Percentiles rank a stretch among this genome's conserved stretches.
Conservation (phyloP, 2,329 filamentous ascomycete species). For the Phyllosticta citrichinensis region DNA sequence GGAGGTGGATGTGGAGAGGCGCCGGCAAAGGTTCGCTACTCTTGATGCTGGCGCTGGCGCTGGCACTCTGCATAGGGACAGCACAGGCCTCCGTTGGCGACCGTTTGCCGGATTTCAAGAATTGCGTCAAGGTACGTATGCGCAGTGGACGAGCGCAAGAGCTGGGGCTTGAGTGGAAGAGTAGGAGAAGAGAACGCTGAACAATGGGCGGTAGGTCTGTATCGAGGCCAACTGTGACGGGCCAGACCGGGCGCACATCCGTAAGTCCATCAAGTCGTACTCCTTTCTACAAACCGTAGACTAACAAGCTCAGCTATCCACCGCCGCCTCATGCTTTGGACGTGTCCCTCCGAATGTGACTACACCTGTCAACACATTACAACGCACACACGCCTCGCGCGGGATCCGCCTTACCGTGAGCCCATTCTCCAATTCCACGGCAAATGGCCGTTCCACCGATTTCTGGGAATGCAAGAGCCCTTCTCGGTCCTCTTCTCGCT, state of each 20-base stretch:
- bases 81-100: conserved; percentile 70
- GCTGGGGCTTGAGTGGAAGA: background rate
- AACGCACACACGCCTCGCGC: conserved; percentile 59
- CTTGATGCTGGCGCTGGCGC: conserved; percentile 21
- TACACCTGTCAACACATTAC: conserved; percentile 95
- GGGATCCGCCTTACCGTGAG: conserved; percentile 52
- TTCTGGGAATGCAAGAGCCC: conserved; percentile 90
- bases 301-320: conserved; percentile 53
- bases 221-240: conserved; percentile 66
- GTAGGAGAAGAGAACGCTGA: conserved; percentile 13
- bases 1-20: background rate
- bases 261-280: conserved; percentile 36
- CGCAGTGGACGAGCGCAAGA: background rate
- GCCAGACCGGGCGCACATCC: conserved; percentile 52
- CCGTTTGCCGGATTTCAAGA: conserved; percentile 71
- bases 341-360: conserved; percentile 89
- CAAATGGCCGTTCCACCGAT: conserved; percentile 93
- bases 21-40: conserved; percentile 15
- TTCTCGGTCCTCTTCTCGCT: conserved; percentile 88
- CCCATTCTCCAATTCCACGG: conserved; percentile 88
- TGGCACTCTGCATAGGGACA: conserved; percentile 15
- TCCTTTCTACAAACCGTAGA: background rate
- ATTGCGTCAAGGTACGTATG: conserved; percentile 65
- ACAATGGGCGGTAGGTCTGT: conserved; percentile 57
- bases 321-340: conserved; percentile 83